A percentile compares a stretch with the other conserved stretches of the same genome.
These are phyloP conservation scores for Lizonia empirigonia DNA, from an alignment of 2,329 filamentous ascomycete species.

Conservation along the genomic window DNA sequence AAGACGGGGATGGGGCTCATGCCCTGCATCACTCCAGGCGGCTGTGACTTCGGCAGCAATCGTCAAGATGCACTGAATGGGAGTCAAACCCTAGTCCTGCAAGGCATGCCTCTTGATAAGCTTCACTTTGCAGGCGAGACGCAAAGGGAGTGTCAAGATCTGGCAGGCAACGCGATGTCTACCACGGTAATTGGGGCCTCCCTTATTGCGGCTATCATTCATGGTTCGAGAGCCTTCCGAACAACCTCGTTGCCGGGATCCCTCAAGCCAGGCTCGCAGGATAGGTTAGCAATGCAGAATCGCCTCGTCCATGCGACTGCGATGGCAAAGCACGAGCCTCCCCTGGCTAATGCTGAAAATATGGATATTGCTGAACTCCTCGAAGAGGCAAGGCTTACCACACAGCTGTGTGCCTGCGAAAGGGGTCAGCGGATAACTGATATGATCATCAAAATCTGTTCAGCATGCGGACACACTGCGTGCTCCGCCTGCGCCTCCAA, in stretches of 20 bases:
- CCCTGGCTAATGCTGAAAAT: background rate
- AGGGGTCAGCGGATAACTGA: constrained; percentile 49
- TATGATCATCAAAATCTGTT: constrained; percentile 55
- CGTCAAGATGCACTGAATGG: constrained; percentile 66
- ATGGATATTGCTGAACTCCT: constrained; percentile 23
- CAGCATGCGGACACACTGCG: constrained; percentile 59
- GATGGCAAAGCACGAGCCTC: background rate
- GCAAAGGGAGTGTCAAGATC: constrained; percentile 63
- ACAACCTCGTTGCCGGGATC: background rate
- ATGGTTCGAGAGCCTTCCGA: constrained; percentile 27
- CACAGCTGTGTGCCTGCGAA: constrained; percentile 64
- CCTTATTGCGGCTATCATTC: constrained; percentile 64
- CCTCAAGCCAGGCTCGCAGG: background rate
- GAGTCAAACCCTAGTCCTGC: constrained; percentile 66
- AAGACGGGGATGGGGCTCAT: constrained; percentile 62
- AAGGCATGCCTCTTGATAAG: constrained; percentile 69
- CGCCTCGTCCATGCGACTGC: background rate
- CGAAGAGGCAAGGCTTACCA: constrained; percentile 42
- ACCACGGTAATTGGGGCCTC: constrained; percentile 71
- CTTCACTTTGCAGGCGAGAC: constrained; percentile 69
- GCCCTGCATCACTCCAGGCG: constrained; percentile 71
- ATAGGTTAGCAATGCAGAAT: background rate
- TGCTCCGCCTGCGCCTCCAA: constrained; percentile 62
- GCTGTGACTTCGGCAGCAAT: constrained; percentile 65
- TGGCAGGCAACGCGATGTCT: constrained; percentile 82